phyloP scores from a whole-genome alignment of 2,329 filamentous ascomycete species.

The Mollisia scopiformis region DNA sequence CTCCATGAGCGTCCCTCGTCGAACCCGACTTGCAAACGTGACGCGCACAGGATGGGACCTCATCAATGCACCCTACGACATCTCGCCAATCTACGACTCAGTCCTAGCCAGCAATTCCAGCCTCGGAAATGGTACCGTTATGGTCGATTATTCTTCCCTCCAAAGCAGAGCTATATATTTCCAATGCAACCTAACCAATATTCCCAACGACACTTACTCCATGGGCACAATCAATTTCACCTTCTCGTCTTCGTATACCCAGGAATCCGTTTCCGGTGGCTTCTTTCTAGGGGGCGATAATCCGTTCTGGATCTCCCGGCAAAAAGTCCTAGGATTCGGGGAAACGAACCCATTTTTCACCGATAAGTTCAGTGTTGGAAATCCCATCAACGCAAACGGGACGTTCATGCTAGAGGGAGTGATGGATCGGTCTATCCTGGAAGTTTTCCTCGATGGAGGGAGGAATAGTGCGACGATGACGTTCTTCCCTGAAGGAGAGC shows the following conservation, averaged over 20 bases:
- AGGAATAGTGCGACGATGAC: conserved; percentile 51
- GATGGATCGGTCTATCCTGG: conserved; percentile 56
- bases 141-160: conserved; percentile 53
- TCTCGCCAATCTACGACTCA: conserved; percentile 48
- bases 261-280: conserved; percentile 53
- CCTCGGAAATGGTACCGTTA: conserved; percentile 51
- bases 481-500: conserved; percentile 49
- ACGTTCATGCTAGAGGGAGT: conserved; percentile 46
- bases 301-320: conserved; percentile 54
- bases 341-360: conserved; percentile 56
- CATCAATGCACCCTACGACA: conserved; percentile 52
- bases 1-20: conserved; percentile 54
- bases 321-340: conserved; percentile 48
- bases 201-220: conserved; percentile 30
- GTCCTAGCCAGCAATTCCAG: conserved; percentile 46
- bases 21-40: conserved; percentile 55
- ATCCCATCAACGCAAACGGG: conserved; percentile 25
- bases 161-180: conserved; percentile 56
- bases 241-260: conserved; percentile 50
- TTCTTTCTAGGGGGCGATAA: conserved; percentile 51
- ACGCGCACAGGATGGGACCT: conserved; percentile 55
- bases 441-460: conserved; percentile 57
- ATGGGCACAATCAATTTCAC: conserved; percentile 52
- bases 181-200: conserved; percentile 53
- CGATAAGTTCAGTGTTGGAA: conserved; percentile 48